Conservation (phyloP, 1,139 yeast species). For the Scheffersomyces cryptocercus region DNA sequence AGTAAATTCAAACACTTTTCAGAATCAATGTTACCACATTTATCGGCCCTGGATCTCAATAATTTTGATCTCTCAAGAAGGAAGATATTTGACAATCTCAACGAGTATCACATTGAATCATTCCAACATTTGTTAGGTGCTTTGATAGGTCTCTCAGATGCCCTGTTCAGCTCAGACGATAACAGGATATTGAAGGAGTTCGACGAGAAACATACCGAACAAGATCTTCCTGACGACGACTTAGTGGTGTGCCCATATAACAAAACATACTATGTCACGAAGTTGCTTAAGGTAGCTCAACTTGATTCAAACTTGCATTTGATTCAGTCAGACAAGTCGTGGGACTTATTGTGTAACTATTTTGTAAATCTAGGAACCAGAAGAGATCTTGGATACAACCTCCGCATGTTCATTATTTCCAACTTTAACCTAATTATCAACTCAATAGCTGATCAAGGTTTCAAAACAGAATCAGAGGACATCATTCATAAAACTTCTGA, state of each 20-base stretch:
- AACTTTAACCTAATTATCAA: slow-evolving; percentile 53
- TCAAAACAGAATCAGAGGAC: slow-evolving; percentile 21
- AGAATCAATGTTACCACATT: slow-evolving; percentile 24
- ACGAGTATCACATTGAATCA: slow-evolving; percentile 50
- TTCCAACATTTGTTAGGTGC: slow-evolving; percentile 48
- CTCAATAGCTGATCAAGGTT: slow-evolving; percentile 49
- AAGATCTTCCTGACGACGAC: neutral
- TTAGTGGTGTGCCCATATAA: slow-evolving; percentile 41
- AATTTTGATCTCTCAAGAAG: slow-evolving; percentile 56
- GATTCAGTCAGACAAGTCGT: slow-evolving; percentile 36
- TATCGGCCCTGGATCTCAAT: slow-evolving; percentile 46
- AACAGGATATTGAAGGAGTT: neutral
- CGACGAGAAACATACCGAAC: slow-evolving; percentile 1
- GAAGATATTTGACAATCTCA: slow-evolving; percentile 65
- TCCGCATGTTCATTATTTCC: slow-evolving; percentile 48
- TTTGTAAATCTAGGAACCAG: slow-evolving; percentile 36
- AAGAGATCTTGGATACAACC: slow-evolving; percentile 42
- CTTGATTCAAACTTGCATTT: slow-evolving; percentile 54
- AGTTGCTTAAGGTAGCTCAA: slow-evolving; percentile 45
- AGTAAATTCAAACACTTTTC: slow-evolving; percentile 19
- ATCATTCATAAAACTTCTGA: slow-evolving; percentile 29
- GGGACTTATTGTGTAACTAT: slow-evolving; percentile 48
- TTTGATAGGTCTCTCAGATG: slow-evolving; percentile 44
- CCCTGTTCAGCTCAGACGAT: slow-evolving; percentile 11
- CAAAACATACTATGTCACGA: slow-evolving; percentile 38